Evolutionary conservation across 495 filamentous ascomycete species (phyloP).

Genomic region (Aspergillus biplanus): DNA sequence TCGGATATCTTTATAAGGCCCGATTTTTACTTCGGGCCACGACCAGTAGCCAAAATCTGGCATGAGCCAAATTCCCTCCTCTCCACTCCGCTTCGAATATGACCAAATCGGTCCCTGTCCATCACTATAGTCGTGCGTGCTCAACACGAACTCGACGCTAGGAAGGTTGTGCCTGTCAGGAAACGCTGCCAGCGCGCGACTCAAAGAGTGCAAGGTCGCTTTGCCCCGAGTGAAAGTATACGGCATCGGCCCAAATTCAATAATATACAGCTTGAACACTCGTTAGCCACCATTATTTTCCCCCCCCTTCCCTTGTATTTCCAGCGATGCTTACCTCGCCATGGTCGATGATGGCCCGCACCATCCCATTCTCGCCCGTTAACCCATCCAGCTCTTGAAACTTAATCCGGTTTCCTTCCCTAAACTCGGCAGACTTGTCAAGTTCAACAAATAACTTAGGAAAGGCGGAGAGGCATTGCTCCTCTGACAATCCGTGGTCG

Average conservation of each 20-base stretch:
- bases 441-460: slow-evolving; percentile 50
- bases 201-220: slow-evolving; percentile 44
- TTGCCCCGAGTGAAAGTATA: slow-evolving; percentile 41
- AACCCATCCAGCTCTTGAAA: slow-evolving; percentile 39
- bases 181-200: slow-evolving; percentile 40
- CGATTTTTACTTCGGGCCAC: slow-evolving; percentile 66
- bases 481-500: slow-evolving; percentile 44
- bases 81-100: slow-evolving; percentile 49
- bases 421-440: slow-evolving; percentile 38
- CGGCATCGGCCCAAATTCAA: slow-evolving; percentile 39
- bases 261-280: slow-evolving; percentile 40
- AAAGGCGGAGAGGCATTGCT: slow-evolving; percentile 48
- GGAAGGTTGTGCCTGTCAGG: slow-evolving; percentile 56
- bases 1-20: slow-evolving; percentile 58
- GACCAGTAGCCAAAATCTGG: slow-evolving; percentile 82
- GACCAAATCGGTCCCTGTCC: slow-evolving; percentile 51
- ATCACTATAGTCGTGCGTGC: slow-evolving; percentile 50
- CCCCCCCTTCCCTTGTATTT: background rate
- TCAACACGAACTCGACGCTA: slow-evolving; percentile 64
- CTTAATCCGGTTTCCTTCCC: slow-evolving; percentile 26
- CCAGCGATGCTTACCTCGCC: slow-evolving; percentile 40
- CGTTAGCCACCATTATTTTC: background rate
- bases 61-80: slow-evolving; percentile 66
- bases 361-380: slow-evolving; percentile 39
- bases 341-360: slow-evolving; percentile 43